These are phyloP conservation scores for Nidularia sp. DNA, from an alignment of 768 basidiomycete genomes.

Conservation along the genomic window DNA sequence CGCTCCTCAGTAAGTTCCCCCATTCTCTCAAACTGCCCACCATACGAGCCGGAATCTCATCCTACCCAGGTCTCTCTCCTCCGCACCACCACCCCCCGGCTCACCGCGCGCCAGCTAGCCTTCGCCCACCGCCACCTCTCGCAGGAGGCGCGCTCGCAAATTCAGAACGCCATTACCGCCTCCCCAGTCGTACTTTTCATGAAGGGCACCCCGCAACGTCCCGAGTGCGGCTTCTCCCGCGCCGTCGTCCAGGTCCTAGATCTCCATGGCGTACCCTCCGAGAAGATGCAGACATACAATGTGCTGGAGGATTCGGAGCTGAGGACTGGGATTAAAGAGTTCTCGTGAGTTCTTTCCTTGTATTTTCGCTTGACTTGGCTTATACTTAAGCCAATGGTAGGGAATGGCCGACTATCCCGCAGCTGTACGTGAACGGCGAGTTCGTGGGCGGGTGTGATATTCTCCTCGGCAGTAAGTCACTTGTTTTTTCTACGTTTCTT, in stretches of 20 bases:
- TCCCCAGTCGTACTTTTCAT: slow-evolving; percentile 94
- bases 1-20: slow-evolving; percentile 39
- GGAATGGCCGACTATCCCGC: slow-evolving; percentile 97
- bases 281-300: slow-evolving; percentile 88
- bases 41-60: no score
- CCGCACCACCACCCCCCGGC: no score
- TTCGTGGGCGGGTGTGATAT: slow-evolving; percentile 99
- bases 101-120: no score
- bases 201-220: slow-evolving; percentile 88
- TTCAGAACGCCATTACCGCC: slow-evolving; percentile 69
- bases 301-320: slow-evolving; percentile 85
- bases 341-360: slow-evolving; percentile 66
- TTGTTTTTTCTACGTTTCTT: neutral
- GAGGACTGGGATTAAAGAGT: slow-evolving; percentile 88
- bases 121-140: slow-evolving; percentile 29
- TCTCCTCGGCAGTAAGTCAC: slow-evolving; percentile 73
- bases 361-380: neutral
- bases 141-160: slow-evolving; percentile 54
- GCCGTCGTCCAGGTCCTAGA: slow-evolving; percentile 91
- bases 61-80: no score
- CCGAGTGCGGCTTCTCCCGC: slow-evolving; percentile 94
- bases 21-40: no score
- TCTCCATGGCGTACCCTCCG: slow-evolving; percentile 70
- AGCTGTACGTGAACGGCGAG: slow-evolving; percentile 91
- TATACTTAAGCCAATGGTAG: slow-evolving; percentile 31